A percentile compares a stretch with the other conserved stretches of the same genome.
Evolutionary conservation across 352 stramenopile species (phyloP).

Genomic region (Phytopythium montanum): DNA sequence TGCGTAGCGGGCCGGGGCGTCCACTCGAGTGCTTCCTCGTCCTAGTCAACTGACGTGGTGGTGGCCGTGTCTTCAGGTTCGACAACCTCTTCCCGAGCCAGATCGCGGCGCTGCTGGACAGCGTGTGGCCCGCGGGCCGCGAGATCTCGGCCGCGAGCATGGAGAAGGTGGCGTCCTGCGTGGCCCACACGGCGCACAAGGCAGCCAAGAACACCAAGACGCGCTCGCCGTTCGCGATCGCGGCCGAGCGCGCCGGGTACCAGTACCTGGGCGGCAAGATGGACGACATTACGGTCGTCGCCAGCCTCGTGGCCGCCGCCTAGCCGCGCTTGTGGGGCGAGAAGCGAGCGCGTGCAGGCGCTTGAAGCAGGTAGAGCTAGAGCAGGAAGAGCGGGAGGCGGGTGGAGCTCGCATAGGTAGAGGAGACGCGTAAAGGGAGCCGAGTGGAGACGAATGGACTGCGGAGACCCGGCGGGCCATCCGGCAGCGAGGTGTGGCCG

Average conservation of each 20-base stretch:
- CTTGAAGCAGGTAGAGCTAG: background rate
- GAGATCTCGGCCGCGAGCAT: slow-evolving; percentile 55
- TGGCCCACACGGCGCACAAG: slow-evolving; percentile 81
- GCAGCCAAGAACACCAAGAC: slow-evolving; percentile 65
- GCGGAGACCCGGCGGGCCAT: background rate
- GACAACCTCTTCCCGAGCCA: slow-evolving; percentile 94
- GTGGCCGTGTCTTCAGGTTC: slow-evolving; percentile 51
- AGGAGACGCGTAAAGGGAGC: background rate
- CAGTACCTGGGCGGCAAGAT: slow-evolving; percentile 86
- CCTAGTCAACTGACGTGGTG: background rate
- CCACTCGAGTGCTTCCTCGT: background rate
- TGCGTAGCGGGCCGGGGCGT: slow-evolving; percentile 24
- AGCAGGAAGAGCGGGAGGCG: background rate
- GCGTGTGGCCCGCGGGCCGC: slow-evolving; percentile 46
- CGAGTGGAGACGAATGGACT: background rate
- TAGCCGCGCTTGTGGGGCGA: too few relatives aligned
- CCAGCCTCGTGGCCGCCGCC: slow-evolving; percentile 45
- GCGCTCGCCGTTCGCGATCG: slow-evolving; percentile 71
- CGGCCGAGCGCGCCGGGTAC: slow-evolving; percentile 69
- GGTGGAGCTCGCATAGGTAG: background rate
- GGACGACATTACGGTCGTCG: slow-evolving; percentile 90
- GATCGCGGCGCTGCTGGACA: slow-evolving; percentile 70
- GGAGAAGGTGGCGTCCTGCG: slow-evolving; percentile 74
- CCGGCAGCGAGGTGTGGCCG: background rate
- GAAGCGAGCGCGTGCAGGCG: too few relatives aligned